phyloP scores from a whole-genome alignment of 371 early-diverging fungal species.

The Mortierella sp. region DNA sequence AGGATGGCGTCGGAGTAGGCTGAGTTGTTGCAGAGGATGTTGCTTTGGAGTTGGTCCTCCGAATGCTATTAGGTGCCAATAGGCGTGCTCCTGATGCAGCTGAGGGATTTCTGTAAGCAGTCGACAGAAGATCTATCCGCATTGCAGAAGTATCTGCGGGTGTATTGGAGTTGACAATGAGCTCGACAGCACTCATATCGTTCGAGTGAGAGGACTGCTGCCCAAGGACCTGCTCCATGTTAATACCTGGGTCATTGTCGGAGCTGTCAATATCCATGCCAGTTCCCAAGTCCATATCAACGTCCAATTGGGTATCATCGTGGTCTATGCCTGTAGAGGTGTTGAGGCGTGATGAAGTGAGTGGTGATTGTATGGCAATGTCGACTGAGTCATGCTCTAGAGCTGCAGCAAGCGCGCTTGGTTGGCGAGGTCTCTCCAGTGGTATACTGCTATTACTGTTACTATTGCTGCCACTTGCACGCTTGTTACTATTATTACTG shows the following conservation, averaged over 20 bases:
- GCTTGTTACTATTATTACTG: background rate
- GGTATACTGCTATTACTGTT: background rate
- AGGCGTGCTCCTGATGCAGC: background rate
- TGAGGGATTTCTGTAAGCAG: constrained; percentile 5
- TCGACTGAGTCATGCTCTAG: background rate
- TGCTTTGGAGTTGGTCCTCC: background rate
- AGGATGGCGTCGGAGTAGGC: background rate
- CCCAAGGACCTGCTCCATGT: constrained; percentile 8
- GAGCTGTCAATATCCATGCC: constrained; percentile 21
- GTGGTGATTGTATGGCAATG: background rate
- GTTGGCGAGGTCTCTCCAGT: background rate
- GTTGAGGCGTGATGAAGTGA: background rate
- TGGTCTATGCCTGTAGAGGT: constrained; percentile 6
- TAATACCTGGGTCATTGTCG: background rate
- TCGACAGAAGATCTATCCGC: constrained; percentile 20
- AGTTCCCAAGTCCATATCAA: background rate
- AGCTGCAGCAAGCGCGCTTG: background rate
- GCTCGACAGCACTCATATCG: background rate
- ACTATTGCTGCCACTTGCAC: background rate
- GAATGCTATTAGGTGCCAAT: background rate
- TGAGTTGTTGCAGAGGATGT: background rate
- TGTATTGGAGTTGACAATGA: background rate
- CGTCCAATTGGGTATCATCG: constrained; percentile 8
- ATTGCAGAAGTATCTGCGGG: background rate
- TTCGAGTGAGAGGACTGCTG: background rate